Conservation (phyloP, 352 stramenopile genomes). For the Globisporangium nunn region DNA sequence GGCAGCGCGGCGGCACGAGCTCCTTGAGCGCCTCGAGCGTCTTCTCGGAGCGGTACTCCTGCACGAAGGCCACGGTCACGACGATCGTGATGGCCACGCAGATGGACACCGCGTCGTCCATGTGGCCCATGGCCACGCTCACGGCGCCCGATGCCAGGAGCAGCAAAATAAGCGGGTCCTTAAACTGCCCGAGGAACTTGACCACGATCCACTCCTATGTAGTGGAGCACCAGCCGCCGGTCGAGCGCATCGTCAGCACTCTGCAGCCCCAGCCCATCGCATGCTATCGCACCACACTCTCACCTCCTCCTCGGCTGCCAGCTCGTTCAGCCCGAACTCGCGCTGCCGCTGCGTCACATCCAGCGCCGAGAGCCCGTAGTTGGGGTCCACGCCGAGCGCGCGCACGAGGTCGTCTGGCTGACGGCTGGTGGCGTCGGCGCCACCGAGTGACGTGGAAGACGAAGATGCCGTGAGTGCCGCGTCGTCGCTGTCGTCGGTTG, state of each 20-base stretch:
- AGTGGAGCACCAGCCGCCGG: too few relatives aligned
- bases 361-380: conserved; percentile 50
- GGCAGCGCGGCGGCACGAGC: conserved; percentile 68
- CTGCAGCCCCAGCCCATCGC: too few relatives aligned
- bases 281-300: background rate
- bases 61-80: conserved; percentile 93
- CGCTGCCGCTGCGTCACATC: conserved; percentile 50
- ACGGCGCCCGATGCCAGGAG: conserved; percentile 90
- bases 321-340: conserved; percentile 66
- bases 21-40: conserved; percentile 80
- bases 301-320: conserved; percentile 59
- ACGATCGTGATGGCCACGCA: conserved; percentile 94
- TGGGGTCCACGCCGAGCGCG: conserved; percentile 58
- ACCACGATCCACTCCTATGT: conserved; percentile 70
- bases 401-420: conserved; percentile 50
- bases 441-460: conserved; percentile 4
- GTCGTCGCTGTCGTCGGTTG: conserved; percentile 4
- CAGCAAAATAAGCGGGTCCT: conserved; percentile 96
- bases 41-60: conserved; percentile 85
- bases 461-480: conserved; percentile 10
- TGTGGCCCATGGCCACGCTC: conserved; percentile 90
- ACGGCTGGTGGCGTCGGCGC: conserved; percentile 15
- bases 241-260: too few relatives aligned
- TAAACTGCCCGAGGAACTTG: conserved; percentile 93
- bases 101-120: conserved; percentile 94